Evolutionary conservation across 2,329 filamentous ascomycete species (phyloP).

Genomic region (Diaporthe citriasiana): DNA sequence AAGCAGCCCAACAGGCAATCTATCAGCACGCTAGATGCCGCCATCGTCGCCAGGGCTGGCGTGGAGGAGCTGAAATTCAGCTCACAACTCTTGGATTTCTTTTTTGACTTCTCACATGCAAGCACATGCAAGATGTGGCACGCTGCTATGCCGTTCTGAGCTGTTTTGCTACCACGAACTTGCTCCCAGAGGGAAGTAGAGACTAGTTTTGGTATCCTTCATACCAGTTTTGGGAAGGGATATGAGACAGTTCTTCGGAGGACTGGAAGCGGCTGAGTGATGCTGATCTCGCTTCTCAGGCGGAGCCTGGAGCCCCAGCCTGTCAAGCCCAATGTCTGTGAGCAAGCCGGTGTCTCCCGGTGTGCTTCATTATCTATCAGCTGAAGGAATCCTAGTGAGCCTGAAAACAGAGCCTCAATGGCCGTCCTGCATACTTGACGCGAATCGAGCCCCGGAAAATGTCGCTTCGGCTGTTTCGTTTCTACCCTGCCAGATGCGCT

Average conservation of each 20-base stretch:
- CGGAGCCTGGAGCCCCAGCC: not conserved
- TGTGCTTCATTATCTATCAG: not conserved
- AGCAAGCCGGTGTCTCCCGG: not conserved
- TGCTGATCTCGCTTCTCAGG: not conserved
- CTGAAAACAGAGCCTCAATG: constrained; percentile 7
- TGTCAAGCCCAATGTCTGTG: not conserved
- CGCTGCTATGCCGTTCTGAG: not conserved
- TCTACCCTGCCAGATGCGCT: not conserved
- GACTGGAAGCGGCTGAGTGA: constrained; percentile 1
- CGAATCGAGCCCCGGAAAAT: not conserved
- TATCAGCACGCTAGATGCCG: constrained; percentile 26
- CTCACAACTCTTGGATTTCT: not conserved
- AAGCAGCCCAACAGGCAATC: constrained; percentile 25
- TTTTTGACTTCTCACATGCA: constrained; percentile 16
- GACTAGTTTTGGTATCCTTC: not conserved
- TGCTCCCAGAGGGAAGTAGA: not conserved
- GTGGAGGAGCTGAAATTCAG: not conserved
- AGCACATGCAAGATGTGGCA: constrained; percentile 8
- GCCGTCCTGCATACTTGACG: not conserved
- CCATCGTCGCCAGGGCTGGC: constrained; percentile 10
- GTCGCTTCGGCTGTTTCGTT: no score
- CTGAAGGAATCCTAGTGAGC: not conserved
- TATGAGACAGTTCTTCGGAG: constrained; percentile 13
- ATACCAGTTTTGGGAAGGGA: not conserved
- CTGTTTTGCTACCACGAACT: not conserved